Evolutionary conservation across 305 asterid species (phyloP).

Genomic region (Fraxinus dipetala): DNA sequence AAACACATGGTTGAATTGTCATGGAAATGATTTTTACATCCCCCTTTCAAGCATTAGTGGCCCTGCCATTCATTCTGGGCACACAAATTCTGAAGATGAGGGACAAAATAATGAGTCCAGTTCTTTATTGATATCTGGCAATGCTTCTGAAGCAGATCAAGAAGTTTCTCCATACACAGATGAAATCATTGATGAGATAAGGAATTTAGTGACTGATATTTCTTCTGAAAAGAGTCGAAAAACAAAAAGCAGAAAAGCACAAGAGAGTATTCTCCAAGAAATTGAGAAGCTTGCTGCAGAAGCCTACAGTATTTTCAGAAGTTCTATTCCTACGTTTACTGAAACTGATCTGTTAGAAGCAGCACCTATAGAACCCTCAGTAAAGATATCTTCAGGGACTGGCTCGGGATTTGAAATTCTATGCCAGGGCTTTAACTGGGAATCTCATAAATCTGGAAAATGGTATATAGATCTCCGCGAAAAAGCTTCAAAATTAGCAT

Average conservation of each 20-base stretch:
- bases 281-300: constrained; percentile 98
- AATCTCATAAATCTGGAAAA: constrained; percentile 85
- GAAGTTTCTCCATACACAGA: constrained; percentile 46
- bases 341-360: constrained; percentile 39
- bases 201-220: constrained; percentile 64
- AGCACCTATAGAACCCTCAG: constrained; percentile 38
- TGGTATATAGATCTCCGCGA: constrained; percentile 80
- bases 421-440: constrained; percentile 98
- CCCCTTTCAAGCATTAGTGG: constrained; percentile 46
- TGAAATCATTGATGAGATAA: constrained; percentile 71
- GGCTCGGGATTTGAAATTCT: constrained; percentile 85
- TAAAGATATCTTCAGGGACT: constrained; percentile 65
- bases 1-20: constrained; percentile 65
- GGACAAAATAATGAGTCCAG: constrained; percentile 25
- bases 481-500: constrained; percentile 64
- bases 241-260: constrained; percentile 60
- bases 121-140: constrained; percentile 28
- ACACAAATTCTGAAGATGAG: constrained; percentile 28
- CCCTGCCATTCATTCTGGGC: constrained; percentile 24
- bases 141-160: constrained; percentile 36
- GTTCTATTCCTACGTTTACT: constrained; percentile 47
- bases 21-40: constrained; percentile 72
- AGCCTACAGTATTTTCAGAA: constrained; percentile 85
- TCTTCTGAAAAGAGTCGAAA: constrained; percentile 58
- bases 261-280: constrained; percentile 86